Percentiles rank a stretch among this genome's conserved stretches.
phyloP scores from a whole-genome alignment of 1,139 yeast species.

The Taphrina wiesneri region DNA sequence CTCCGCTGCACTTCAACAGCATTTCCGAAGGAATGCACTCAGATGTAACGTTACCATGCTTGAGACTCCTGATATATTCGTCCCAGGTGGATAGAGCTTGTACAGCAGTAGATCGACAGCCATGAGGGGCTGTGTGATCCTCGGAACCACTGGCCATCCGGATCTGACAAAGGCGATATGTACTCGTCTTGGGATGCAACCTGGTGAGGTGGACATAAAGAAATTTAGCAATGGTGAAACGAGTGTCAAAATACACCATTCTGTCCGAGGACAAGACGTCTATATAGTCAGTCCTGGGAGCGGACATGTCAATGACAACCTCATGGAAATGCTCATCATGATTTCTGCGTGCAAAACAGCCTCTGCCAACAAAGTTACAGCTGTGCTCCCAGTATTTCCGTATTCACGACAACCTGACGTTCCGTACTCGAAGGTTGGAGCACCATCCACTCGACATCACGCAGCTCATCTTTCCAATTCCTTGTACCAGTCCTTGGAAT shows the following conservation, averaged over 20 bases:
- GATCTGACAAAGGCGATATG: constrained; percentile 63
- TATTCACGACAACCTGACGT: constrained; percentile 97
- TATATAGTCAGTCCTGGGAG: constrained; percentile 91
- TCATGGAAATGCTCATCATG: constrained; percentile 84
- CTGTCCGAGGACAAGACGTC: constrained; percentile 93
- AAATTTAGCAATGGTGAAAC: constrained; percentile 75
- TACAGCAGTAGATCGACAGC: constrained; percentile 4
- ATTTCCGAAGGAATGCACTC: background rate
- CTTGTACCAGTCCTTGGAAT: constrained; percentile 53
- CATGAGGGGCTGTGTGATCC: constrained; percentile 75
- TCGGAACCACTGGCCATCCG: constrained; percentile 77
- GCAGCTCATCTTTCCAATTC: constrained; percentile 43
- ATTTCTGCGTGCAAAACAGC: constrained; percentile 95
- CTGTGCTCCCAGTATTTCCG: constrained; percentile 92
- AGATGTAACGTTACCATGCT: too few species aligned
- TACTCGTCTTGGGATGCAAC: constrained; percentile 60
- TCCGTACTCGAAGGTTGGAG: constrained; percentile 73
- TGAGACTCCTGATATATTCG: too few species aligned
- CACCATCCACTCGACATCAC: constrained; percentile 50
- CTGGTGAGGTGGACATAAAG: constrained; percentile 57
- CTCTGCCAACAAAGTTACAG: constrained; percentile 91
- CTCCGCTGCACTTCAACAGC: background rate
- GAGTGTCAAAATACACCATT: constrained; percentile 87
- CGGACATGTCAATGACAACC: constrained; percentile 82
- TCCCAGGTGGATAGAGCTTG: background rate